Percentiles rank a stretch among this genome's conserved stretches.
phyloP scores from a whole-genome alignment of 2,329 filamentous ascomycete genomes.

The Xylaria sp. region DNA sequence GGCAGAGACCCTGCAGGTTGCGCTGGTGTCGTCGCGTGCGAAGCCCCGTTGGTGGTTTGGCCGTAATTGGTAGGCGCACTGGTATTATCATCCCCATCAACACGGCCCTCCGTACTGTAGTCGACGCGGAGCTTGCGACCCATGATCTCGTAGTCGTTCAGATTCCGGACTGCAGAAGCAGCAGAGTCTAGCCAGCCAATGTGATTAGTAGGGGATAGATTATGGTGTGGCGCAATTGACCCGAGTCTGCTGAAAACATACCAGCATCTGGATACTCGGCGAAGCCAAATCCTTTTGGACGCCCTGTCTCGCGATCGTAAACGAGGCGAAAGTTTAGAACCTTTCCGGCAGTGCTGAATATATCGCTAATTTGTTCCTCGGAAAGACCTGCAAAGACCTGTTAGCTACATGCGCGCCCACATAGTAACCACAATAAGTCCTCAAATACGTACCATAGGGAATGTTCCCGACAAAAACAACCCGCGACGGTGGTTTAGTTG shows the following conservation, averaged over 20 bases:
- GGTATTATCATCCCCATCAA: constrained; percentile 67
- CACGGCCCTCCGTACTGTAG: constrained; percentile 92
- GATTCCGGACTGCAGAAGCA: constrained; percentile 91
- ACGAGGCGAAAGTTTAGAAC: constrained; percentile 93
- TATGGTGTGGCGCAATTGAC: not conserved
- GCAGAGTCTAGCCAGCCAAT: constrained; percentile 69
- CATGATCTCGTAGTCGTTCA: constrained; percentile 96
- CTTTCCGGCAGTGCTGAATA: constrained; percentile 89
- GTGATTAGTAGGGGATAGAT: constrained; percentile 18
- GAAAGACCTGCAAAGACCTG: constrained; percentile 76
- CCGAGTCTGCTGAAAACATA: constrained; percentile 48
- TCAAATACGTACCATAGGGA: constrained; percentile 70
- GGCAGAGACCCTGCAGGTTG: constrained; percentile 70
- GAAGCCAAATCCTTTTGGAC: constrained; percentile 96
- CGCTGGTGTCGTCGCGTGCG: constrained; percentile 50
- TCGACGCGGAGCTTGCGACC: constrained; percentile 94
- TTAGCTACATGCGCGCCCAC: constrained; percentile 11
- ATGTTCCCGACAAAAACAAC: constrained; percentile 90
- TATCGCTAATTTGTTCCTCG: constrained; percentile 95
- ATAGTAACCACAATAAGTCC: not conserved
- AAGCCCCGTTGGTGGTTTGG: constrained; percentile 47
- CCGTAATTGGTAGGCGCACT: constrained; percentile 38
- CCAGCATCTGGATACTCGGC: constrained; percentile 95
- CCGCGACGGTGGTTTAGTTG: constrained; percentile 77
- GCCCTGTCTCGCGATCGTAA: constrained; percentile 93